Evolutionary conservation across 1,139 yeast genomes (phyloP).

Genomic region (Geotrichum fermentans): DNA sequence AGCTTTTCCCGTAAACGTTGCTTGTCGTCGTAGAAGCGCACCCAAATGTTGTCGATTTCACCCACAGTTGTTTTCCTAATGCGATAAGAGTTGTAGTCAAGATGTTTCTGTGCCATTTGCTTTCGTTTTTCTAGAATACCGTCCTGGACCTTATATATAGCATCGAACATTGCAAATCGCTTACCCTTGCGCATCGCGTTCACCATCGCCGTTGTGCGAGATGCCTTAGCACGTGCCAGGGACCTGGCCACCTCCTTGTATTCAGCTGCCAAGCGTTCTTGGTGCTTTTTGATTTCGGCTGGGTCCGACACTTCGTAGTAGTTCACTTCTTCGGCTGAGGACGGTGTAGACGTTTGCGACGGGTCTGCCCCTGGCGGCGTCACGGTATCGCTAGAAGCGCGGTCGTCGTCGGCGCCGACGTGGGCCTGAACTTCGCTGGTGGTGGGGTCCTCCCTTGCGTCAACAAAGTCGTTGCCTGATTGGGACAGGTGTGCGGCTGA

Average conservation of each 20-base stretch:
- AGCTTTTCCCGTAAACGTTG: constrained; percentile 8
- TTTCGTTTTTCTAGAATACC: constrained; percentile 25
- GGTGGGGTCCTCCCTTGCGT: not conserved
- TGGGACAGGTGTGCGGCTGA: constrained; percentile 7
- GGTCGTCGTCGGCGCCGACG: constrained; percentile 6
- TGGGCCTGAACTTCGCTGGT: too few relatives aligned
- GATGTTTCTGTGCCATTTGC: constrained; percentile 22
- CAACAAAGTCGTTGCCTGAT: not conserved
- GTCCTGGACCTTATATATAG: constrained; percentile 27
- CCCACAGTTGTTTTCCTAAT: constrained; percentile 28
- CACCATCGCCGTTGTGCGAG: constrained; percentile 31
- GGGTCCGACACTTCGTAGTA: constrained; percentile 5
- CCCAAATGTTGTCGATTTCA: constrained; percentile 29
- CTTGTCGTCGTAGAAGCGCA: constrained; percentile 10
- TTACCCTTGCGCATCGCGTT: constrained; percentile 29
- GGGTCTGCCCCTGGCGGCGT: not conserved
- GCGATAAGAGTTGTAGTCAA: constrained; percentile 27
- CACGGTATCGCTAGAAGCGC: not conserved
- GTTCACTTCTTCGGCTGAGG: not conserved
- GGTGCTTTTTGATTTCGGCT: constrained; percentile 24
- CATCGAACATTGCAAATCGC: constrained; percentile 25
- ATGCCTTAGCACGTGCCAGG: constrained; percentile 31
- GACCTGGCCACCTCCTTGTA: constrained; percentile 31
- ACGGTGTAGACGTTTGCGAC: not conserved
- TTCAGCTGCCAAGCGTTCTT: constrained; percentile 31